Evolutionary conservation across 2,329 filamentous ascomycete genomes (phyloP).

Genomic region (Fusarium annulatum): DNA sequence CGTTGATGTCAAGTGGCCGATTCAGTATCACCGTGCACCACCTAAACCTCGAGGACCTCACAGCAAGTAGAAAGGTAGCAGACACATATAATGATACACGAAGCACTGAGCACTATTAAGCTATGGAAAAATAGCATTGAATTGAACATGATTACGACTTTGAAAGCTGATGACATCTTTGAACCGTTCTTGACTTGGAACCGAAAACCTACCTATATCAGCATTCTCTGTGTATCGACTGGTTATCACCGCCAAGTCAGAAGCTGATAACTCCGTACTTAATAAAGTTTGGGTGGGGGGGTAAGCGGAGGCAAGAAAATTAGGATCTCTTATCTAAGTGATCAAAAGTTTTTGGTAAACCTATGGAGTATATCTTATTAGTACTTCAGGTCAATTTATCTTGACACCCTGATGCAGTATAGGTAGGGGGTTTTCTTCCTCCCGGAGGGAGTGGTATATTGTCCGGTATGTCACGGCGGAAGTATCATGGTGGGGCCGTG

Average conservation of each 20-base stretch:
- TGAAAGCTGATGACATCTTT: background rate
- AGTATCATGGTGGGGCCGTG: conserved; percentile 13
- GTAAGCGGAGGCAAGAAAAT: background rate
- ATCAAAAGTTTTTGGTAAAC: background rate
- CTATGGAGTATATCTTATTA: background rate
- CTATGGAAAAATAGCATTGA: background rate
- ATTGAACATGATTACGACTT: background rate
- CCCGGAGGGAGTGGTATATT: too few species aligned
- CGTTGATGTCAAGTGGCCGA: conserved; percentile 76
- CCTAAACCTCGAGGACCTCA: conserved; percentile 19
- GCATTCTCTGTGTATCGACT: background rate
- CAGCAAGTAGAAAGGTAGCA: background rate
- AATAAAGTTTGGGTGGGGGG: background rate
- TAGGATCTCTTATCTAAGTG: background rate
- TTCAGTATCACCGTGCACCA: conserved; percentile 64
- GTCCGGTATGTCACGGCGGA: background rate
- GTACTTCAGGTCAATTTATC: background rate
- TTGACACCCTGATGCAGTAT: background rate
- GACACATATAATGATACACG: background rate
- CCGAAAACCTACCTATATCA: background rate
- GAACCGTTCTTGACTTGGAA: background rate
- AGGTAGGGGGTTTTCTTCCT: too few species aligned
- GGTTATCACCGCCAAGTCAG: background rate
- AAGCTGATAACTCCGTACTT: background rate
- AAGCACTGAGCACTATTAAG: background rate